Percentiles rank a stretch among this genome's conserved stretches.
These are phyloP conservation scores for Taiwanofungus camphoratus DNA, from an alignment of 1,284 basidiomycete genomes.

Conservation along the genomic window DNA sequence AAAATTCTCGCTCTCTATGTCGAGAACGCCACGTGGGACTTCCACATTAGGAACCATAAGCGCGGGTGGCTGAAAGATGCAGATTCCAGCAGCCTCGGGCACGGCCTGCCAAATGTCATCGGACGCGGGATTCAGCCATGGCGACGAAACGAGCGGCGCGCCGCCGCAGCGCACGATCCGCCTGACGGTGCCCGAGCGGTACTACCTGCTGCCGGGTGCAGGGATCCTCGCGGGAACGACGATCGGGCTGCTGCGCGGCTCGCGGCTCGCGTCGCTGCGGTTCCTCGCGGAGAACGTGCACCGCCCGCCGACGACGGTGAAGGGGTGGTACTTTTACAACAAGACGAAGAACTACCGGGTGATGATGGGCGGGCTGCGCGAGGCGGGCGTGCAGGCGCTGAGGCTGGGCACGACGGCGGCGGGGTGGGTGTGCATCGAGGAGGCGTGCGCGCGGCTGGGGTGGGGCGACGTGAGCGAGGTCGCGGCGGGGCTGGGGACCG, in stretches of 20 bases:
- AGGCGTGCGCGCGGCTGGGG: constrained; percentile 45
- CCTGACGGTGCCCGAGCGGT: constrained; percentile 32
- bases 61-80: too few relatives aligned
- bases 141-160: constrained; percentile 1
- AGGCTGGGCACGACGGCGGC: constrained; percentile 51
- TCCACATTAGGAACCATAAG: too few relatives aligned
- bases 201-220: constrained; percentile 46
- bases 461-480: constrained; percentile 49
- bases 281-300: constrained; percentile 61
- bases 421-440: constrained; percentile 67
- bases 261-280: constrained; percentile 42
- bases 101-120: too few relatives aligned
- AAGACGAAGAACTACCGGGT: constrained; percentile 89
- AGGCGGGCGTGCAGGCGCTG: constrained; percentile 52
- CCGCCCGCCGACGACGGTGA: constrained; percentile 71
- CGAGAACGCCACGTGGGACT: too few relatives aligned
- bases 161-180: constrained; percentile 23
- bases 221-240: constrained; percentile 56
- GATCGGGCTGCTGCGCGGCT: constrained; percentile 68
- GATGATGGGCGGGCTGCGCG: constrained; percentile 66
- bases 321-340: constrained; percentile 90
- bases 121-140: too few relatives aligned
- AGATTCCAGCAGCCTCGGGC: too few relatives aligned
- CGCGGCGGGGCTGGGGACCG: constrained; percentile 61
- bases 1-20: too few relatives aligned